Evolutionary conservation across 192 early-diverging fungal genomes (phyloP).

Genomic region (Cetraspora pellucida): DNA sequence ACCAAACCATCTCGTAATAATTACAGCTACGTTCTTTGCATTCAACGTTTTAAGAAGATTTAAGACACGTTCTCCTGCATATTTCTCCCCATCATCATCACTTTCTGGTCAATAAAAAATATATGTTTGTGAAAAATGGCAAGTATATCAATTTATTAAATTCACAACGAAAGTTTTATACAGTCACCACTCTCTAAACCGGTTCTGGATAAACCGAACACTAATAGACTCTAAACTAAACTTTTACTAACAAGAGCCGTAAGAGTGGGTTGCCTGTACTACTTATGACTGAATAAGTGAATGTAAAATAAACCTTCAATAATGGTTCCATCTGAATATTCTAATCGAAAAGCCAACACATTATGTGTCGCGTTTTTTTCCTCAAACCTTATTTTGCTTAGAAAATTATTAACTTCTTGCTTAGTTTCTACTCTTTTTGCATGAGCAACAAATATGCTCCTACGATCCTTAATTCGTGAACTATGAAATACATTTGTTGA

Average conservation of each 20-base stretch:
- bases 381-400: background rate
- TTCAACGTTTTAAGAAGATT: constrained; percentile 19
- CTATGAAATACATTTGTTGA: background rate
- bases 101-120: constrained; percentile 13
- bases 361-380: constrained; percentile 30
- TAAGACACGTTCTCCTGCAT: constrained; percentile 21
- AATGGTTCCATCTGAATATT: background rate
- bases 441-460: constrained; percentile 23
- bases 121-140: too few species aligned
- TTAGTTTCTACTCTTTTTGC: constrained; percentile 16
- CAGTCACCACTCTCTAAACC: too few species aligned
- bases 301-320: constrained; percentile 8
- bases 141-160: too few species aligned
- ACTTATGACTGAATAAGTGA: background rate
- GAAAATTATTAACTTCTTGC: constrained; percentile 15
- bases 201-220: too few species aligned
- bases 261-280: too few species aligned
- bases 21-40: constrained; percentile 21
- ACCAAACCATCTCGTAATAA: constrained; percentile 24
- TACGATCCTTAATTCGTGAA: constrained; percentile 21
- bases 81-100: constrained; percentile 28
- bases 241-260: background rate
- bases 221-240: too few species aligned
- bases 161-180: too few species aligned
- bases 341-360: constrained; percentile 23